These are phyloP conservation scores for Kewa caespitosa DNA, from an alignment of 179 eudicot genomes.

Conservation along the genomic window DNA sequence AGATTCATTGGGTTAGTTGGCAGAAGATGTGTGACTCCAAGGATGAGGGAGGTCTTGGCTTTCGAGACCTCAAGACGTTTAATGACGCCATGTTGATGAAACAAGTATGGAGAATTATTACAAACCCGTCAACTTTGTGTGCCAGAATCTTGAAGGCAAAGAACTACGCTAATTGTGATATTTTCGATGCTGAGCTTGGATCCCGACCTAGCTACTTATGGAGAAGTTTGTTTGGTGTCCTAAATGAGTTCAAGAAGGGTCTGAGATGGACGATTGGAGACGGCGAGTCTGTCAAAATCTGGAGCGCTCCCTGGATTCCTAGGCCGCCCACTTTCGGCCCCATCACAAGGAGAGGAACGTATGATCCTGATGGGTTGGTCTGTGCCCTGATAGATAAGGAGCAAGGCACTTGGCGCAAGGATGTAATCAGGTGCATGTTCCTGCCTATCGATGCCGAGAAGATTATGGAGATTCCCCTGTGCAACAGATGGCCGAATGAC, in stretches of 20 bases:
- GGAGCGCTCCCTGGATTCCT: not conserved
- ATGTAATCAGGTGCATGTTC: not conserved
- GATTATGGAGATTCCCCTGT: not conserved
- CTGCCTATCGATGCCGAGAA: not conserved
- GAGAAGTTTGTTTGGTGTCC: not conserved
- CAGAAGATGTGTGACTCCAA: not conserved
- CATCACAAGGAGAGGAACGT: not conserved
- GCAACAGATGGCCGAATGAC: not conserved
- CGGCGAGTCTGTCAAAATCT: not conserved
- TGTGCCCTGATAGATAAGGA: not conserved
- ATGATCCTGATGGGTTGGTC: not conserved
- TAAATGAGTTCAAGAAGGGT: not conserved
- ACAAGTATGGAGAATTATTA: not conserved
- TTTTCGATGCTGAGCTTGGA: not conserved
- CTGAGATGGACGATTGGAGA: not conserved
- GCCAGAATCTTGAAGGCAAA: not conserved
- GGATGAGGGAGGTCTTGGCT: not conserved
- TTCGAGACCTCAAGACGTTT: not conserved
- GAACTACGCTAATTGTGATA: not conserved
- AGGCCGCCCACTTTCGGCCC: not conserved
- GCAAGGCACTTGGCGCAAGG: not conserved
- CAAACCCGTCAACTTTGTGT: not conserved
- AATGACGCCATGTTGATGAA: not conserved
- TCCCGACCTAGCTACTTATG: not conserved
- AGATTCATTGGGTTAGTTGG: not conserved